phyloP scores from a whole-genome alignment of 2,329 filamentous ascomycete species.

The Fusarium tanahbumbuense region DNA sequence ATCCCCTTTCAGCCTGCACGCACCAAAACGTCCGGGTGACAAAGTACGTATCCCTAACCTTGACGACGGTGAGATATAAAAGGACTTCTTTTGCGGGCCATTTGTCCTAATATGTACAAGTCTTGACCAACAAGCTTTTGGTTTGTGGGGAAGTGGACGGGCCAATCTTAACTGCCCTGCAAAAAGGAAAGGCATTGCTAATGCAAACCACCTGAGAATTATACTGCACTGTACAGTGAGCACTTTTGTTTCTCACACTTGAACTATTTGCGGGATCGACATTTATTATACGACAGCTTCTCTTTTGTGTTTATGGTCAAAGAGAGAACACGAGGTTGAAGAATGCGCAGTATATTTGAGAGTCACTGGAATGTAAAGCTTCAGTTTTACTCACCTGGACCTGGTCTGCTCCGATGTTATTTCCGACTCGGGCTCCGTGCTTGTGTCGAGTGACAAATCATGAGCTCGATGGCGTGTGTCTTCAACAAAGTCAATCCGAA shows the following conservation, averaged over 20 bases:
- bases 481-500: slow-evolving; percentile 11
- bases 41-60: slow-evolving; percentile 4
- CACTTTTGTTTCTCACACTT: background rate
- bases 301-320: background rate
- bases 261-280: background rate
- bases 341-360: background rate
- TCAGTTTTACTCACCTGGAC: background rate
- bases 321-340: background rate
- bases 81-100: slow-evolving; percentile 33
- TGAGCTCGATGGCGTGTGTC: background rate
- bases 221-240: background rate
- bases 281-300: background rate
- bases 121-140: slow-evolving; percentile 37
- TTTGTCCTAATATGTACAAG: slow-evolving; percentile 30
- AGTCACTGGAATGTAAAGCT: background rate
- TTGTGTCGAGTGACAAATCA: background rate
- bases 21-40: background rate
- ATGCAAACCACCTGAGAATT: slow-evolving; percentile 15
- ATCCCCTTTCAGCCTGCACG: slow-evolving; percentile 4
- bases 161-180: slow-evolving; percentile 32
- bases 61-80: slow-evolving; percentile 26
- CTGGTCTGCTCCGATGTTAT: slow-evolving; percentile 14
- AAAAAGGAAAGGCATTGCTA: slow-evolving; percentile 13
- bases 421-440: slow-evolving; percentile 13
- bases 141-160: slow-evolving; percentile 39